Base-by-base conservation (phyloP, 768 basidiomycete genomes). In the Tricholomella constricta region DNA sequence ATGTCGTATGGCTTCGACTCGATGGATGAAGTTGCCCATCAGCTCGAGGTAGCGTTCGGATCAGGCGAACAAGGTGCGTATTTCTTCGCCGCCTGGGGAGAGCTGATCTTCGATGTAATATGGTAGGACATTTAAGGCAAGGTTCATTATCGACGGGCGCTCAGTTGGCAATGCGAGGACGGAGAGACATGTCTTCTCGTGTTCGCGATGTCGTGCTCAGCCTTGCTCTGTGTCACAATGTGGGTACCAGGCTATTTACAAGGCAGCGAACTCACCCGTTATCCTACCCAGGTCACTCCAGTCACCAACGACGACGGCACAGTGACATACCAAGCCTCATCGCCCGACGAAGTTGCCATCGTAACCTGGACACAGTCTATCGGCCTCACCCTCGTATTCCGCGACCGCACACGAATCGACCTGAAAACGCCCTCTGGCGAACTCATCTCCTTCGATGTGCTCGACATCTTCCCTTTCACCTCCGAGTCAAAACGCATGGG, bases 401-500 rank as follows among this genome's bases (percentile, higher is more conserved):
- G 97, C 23, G 94, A 97, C 66, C 91, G 97, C 34, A 90, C 89
- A 1, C 82, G 80, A n/a, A 96, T 98, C 68, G 86, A 89, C 25
- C 76, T 99, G 6, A 86, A 84, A 54, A 85, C 86, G 0, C 87
- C 91, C 0, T 67, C 79, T 4, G 89, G 90, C 7, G 63, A 74
- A 1, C 76, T 76, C 7, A 67, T 95, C 44, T 73, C 76, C 10
- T 98, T 86, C 65, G 93, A 94, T 50, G 84, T 99, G 45, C 86
- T 98, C 49, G 89, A 95, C 44, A 83, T 99, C 53, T 99, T 99
- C 72, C 97, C 97, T 0, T 98, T 99, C 74, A 98, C 96, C 0
- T 97, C 94, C 11, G 97, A 98, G 69, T 94, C 94, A 1, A 98
- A 99, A 70, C 91, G 97, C 25, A 99, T 98, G 97, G 95, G 97